Evolutionary conservation across 208 protist species (phyloP).

Genomic region (Angomonas deanei): DNA sequence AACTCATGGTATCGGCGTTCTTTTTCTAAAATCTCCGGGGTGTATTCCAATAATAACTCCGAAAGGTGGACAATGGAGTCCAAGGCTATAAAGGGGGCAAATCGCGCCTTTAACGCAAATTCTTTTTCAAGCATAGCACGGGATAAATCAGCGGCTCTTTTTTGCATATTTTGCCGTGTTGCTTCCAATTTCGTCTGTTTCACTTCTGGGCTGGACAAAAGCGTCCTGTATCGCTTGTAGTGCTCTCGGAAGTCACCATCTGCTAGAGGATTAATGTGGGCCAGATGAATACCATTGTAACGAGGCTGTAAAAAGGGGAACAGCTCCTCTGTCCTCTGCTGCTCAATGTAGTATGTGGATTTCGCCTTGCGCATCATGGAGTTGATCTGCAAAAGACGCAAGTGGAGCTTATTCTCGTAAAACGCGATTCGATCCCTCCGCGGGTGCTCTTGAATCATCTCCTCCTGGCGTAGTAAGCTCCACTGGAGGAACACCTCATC

Average conservation of each 20-base stretch:
- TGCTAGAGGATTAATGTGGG: slow-evolving; percentile 27
- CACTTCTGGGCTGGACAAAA: background rate
- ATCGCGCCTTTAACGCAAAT: slow-evolving; percentile 16
- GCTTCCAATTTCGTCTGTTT: background rate
- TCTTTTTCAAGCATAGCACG: slow-evolving; percentile 10
- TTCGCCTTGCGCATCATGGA: slow-evolving; percentile 30
- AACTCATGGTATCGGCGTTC: slow-evolving; percentile 9
- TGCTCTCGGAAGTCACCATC: slow-evolving; percentile 22
- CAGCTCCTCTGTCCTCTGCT: slow-evolving; percentile 27
- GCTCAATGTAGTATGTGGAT: slow-evolving; percentile 20
- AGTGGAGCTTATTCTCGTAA: slow-evolving; percentile 6
- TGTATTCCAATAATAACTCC: slow-evolving; percentile 4
- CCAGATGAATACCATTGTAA: slow-evolving; percentile 36
- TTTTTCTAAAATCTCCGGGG: slow-evolving; percentile 18
- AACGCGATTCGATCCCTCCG: background rate
- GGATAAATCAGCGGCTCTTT: slow-evolving; percentile 13
- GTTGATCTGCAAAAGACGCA: slow-evolving; percentile 35
- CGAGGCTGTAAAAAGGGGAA: slow-evolving; percentile 42
- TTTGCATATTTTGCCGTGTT: slow-evolving; percentile 1
- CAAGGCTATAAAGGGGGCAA: slow-evolving; percentile 14
- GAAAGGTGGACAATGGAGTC: slow-evolving; percentile 14
- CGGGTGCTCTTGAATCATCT: background rate
- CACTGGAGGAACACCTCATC: slow-evolving; percentile 29
- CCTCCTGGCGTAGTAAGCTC: slow-evolving; percentile 8
- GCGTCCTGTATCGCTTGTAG: background rate